phyloP scores from a whole-genome alignment of 2,329 filamentous ascomycete species.

The Trichoderma arundinaceum region DNA sequence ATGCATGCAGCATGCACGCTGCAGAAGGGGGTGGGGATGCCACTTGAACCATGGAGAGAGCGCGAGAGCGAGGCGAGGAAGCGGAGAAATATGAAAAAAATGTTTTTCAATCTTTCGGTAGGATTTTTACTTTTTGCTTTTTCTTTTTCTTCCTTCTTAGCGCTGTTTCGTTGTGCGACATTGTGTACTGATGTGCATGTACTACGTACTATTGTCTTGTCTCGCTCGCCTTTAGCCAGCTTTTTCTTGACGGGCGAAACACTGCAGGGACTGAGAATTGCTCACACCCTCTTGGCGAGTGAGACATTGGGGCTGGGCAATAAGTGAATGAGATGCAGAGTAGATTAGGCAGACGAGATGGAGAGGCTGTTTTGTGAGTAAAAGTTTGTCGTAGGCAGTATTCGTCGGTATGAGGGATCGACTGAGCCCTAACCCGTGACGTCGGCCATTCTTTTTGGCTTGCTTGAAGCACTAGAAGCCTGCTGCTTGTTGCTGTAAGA shows the following conservation, averaged over 20 bases:
- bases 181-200: slow-evolving; percentile 11
- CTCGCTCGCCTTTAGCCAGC: neutral
- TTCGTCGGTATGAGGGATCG: neutral
- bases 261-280: neutral
- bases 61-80: neutral
- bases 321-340: neutral
- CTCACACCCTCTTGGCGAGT: neutral
- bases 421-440: too few species aligned
- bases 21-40: neutral
- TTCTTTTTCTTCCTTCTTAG: neutral
- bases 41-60: neutral
- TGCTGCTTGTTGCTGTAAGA: too few species aligned
- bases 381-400: too few species aligned
- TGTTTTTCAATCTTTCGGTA: slow-evolving; percentile 6
- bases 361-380: neutral
- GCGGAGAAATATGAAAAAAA: neutral
- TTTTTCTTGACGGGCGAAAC: neutral
- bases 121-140: neutral
- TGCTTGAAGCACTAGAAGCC: too few species aligned
- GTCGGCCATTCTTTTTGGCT: too few species aligned
- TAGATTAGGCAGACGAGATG: slow-evolving; percentile 14
- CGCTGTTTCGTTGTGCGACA: slow-evolving; percentile 18
- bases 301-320: slow-evolving; percentile 8
- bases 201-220: neutral
- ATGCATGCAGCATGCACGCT: slow-evolving; percentile 18